Conservation (phyloP, 345 rosid genomes). For the Pistacia vera region DNA sequence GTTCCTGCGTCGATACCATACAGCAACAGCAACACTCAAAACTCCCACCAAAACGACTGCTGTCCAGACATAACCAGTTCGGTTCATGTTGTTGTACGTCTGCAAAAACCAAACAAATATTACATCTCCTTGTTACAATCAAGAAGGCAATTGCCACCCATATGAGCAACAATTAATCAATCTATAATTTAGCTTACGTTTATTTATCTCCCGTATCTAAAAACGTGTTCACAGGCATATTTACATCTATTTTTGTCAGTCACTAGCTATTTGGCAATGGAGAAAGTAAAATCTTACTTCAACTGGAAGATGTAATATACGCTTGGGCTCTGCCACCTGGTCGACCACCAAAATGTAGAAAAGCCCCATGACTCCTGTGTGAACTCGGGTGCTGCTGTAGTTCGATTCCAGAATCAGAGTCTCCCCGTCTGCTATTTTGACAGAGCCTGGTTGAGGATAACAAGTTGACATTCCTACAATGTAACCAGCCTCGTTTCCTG, state of each 20-base stretch:
- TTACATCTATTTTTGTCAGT: not conserved
- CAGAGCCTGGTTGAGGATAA: conserved; percentile 68
- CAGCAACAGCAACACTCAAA: conserved; percentile 28
- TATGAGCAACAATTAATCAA: not conserved
- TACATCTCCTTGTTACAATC: not conserved
- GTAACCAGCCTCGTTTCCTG: conserved; percentile 88
- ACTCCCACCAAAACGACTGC: conserved; percentile 31
- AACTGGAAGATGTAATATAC: conserved; percentile 12
- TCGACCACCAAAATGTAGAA: conserved; percentile 72
- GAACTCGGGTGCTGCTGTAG: conserved; percentile 51
- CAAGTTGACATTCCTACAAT: conserved; percentile 93
- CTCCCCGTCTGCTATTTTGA: conserved; percentile 61
- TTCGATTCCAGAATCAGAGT: conserved; percentile 61
- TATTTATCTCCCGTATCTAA: not conserved
- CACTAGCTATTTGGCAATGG: too few relatives aligned
- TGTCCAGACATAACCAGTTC: conserved; percentile 18
- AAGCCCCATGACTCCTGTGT: conserved; percentile 89
- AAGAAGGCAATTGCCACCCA: not conserved
- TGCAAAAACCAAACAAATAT: conserved; percentile 13
- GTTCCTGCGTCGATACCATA: conserved; percentile 30
- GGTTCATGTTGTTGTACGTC: conserved; percentile 21
- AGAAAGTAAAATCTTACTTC: conserved; percentile 34
- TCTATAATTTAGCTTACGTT: not conserved
- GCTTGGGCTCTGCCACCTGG: conserved; percentile 34
- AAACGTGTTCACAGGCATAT: not conserved